Base-by-base conservation (phyloP, 306 rosid species). In the Dryas octopetala region DNA sequence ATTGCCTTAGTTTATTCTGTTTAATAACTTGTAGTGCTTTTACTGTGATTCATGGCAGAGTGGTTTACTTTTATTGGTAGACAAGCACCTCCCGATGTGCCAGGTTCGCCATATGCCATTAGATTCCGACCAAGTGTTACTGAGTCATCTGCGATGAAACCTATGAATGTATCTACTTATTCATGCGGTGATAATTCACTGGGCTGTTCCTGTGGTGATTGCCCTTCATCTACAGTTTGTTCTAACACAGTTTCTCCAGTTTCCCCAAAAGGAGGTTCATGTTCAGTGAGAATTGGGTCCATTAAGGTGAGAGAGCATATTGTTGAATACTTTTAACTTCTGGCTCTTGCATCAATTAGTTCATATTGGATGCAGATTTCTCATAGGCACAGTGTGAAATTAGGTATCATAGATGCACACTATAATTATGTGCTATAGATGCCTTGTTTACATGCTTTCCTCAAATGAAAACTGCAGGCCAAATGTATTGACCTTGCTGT, bases 181-280 rank as follows among this genome's bases (percentile, higher is more conserved):
- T 92, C 99, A 54, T 92, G 99, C 12, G 82, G 91, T 79, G 99
- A 95, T 83, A 75, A 78, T 78, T 95, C 97, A 64, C 85, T 95
- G 76, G 97, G 99, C 70, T 95, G 99, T 75, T 95, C 99, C 74
- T 95, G 99, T 76, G 97, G 99, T 68, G 99, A 92, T 85, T 95
- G 99, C 68, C 97, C 97, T 74, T 85, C 91, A 55, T 83, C 99
- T 66, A 84, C 93, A 47, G 90, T 82, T 76, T 95, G 99, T 79
- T 82, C 96, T 44, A 82, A 71, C 72, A 83, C 95, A 69, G 88
- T 81, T 73, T 74, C 90, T 75, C 77, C 93, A 11, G 82, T 83
- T 86, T 75, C 81, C 70, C 55, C 28, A 41, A 83, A 85, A 76
- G 74, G 41, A 66, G 85, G 84, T 83, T 85, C 97, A 44, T 95